These are phyloP conservation scores for Ophiostoma ulmi DNA, from an alignment of 2,329 filamentous ascomycete genomes.

Conservation along the genomic window DNA sequence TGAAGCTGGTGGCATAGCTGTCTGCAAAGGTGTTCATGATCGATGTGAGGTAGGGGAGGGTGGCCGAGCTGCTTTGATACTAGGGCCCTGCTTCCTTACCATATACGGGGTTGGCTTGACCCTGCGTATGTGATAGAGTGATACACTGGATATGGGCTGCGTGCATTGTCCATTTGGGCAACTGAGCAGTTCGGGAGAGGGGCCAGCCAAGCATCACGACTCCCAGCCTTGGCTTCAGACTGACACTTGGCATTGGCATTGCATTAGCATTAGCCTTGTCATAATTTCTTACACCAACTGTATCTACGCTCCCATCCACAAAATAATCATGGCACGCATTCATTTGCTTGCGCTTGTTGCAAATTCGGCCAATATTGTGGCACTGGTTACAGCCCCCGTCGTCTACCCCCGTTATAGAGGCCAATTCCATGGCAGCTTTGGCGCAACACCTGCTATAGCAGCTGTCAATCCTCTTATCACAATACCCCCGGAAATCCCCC, in stretches of 20 bases:
- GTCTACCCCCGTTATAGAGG: not conserved
- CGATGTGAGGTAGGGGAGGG: too few relatives aligned
- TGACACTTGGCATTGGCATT: not conserved
- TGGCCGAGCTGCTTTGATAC: not conserved
- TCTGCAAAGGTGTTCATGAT: too few relatives aligned
- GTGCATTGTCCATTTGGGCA: not conserved
- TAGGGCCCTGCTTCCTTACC: not conserved
- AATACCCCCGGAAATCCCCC: not conserved
- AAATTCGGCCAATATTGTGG: not conserved
- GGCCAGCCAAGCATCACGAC: not conserved
- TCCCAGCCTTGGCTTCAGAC: not conserved
- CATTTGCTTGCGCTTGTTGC: not conserved
- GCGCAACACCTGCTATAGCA: not conserved
- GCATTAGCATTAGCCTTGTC: not conserved
- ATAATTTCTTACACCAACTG: not conserved
- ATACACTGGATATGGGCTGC: not conserved
- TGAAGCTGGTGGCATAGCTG: too few relatives aligned
- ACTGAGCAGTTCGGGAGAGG: not conserved
- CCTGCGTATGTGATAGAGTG: too few relatives aligned
- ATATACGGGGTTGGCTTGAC: not conserved
- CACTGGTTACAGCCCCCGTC: not conserved
- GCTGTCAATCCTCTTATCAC: not conserved
- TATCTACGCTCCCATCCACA: not conserved
- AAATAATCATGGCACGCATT: not conserved
- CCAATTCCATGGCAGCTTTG: not conserved